Conservation (phyloP, 768 basidiomycete species). For the Ramaria sp. region DNA sequence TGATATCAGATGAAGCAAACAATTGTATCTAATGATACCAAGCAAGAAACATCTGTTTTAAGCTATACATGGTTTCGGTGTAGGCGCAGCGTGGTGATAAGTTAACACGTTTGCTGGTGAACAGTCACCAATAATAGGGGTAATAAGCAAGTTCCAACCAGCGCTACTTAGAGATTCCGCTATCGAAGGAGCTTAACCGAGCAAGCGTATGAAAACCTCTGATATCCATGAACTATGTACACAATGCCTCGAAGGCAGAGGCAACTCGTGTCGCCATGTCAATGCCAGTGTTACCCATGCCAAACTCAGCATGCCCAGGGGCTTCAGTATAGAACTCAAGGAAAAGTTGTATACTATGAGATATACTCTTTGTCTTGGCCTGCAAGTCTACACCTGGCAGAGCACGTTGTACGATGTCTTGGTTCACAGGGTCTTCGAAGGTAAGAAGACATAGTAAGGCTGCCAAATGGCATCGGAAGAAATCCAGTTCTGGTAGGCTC, state of each 20-base stretch:
- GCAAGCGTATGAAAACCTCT: too few species aligned
- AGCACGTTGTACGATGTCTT: not conserved
- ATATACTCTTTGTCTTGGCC: not conserved
- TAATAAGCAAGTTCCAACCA: too few species aligned
- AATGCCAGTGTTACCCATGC: not conserved
- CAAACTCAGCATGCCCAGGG: not conserved
- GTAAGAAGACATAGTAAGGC: conserved; percentile 55
- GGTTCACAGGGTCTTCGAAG: conserved; percentile 23
- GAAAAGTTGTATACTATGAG: not conserved
- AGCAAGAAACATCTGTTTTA: too few species aligned
- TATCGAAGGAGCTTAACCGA: too few species aligned
- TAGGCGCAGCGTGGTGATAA: too few species aligned
- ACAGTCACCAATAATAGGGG: too few species aligned
- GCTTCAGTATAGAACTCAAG: not conserved
- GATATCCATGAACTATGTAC: not conserved
- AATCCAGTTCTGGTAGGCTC: conserved; percentile 11
- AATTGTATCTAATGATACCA: too few species aligned
- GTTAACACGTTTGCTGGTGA: too few species aligned
- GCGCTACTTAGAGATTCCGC: too few species aligned
- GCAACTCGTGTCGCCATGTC: not conserved
- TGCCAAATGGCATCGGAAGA: conserved; percentile 60
- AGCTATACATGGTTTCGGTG: too few species aligned
- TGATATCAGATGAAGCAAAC: too few species aligned
- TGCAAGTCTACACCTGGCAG: not conserved
- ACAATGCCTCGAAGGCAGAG: not conserved